phyloP scores from a whole-genome alignment of 1,139 yeast species.

The Komagataea norvegica region DNA sequence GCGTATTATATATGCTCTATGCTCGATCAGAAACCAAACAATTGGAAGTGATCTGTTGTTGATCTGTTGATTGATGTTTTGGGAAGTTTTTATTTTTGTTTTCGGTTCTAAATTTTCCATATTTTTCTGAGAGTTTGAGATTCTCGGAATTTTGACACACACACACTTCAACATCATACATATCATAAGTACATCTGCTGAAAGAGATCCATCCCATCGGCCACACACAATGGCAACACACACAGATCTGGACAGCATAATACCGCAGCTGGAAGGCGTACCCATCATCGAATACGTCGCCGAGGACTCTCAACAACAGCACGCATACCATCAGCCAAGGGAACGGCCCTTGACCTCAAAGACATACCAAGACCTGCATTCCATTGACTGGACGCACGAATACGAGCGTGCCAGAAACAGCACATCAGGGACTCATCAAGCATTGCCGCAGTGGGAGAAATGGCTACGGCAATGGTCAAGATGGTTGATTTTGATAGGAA shows the following conservation, averaged over 20 bases:
- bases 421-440: slow-evolving; percentile 5
- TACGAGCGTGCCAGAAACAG: slow-evolving; percentile 27
- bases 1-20: too few species aligned
- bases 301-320: not conserved
- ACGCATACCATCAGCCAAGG: slow-evolving; percentile 4
- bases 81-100: slow-evolving; percentile 2
- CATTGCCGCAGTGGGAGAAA: slow-evolving; percentile 20
- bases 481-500: slow-evolving; percentile 56
- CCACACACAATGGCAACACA: too few species aligned
- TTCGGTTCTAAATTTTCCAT: too few species aligned
- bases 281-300: slow-evolving; percentile 2
- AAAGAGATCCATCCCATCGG: too few species aligned
- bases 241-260: not conserved
- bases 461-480: slow-evolving; percentile 27
- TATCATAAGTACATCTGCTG: too few species aligned
- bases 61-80: not conserved
- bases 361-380: slow-evolving; percentile 31
- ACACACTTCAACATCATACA: too few species aligned
- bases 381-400: slow-evolving; percentile 42
- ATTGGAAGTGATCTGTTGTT: not conserved
- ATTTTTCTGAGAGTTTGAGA: too few species aligned
- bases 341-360: slow-evolving; percentile 12
- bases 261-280: slow-evolving; percentile 1
- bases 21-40: too few species aligned
- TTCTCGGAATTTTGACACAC: too few species aligned